Conservation (phyloP, 257 asterid genomes). For the Nicotiana knightiana region DNA sequence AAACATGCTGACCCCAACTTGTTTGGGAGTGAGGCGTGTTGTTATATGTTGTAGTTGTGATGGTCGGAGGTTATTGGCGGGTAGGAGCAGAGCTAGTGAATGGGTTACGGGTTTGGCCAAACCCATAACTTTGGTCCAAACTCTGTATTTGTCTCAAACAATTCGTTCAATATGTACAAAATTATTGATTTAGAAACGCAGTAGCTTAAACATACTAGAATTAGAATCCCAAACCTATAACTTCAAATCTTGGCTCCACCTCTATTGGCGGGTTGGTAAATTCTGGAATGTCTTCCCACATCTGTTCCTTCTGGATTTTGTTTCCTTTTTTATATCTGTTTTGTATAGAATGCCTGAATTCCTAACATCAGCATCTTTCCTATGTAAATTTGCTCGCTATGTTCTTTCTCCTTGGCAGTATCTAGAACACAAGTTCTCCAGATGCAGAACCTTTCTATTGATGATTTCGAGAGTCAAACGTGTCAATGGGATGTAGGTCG, state of each 20-base stretch:
- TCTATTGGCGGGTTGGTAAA: not conserved
- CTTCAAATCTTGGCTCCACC: too few relatives aligned
- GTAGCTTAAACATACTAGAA: too few relatives aligned
- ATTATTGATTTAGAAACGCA: too few relatives aligned
- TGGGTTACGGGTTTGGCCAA: too few relatives aligned
- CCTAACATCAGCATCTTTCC: not conserved
- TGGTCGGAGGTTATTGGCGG: not conserved
- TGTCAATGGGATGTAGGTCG: not conserved
- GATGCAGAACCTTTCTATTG: not conserved
- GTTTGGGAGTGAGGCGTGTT: too few relatives aligned
- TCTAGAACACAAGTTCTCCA: not conserved
- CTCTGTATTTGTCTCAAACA: too few relatives aligned
- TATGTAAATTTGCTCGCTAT: not conserved
- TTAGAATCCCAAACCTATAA: too few relatives aligned
- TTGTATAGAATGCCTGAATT: not conserved
- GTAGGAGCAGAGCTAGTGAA: not conserved
- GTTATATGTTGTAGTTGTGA: not conserved
- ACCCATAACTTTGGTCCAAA: too few relatives aligned
- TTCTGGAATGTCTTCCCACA: not conserved
- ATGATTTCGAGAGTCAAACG: not conserved
- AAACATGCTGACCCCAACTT: too few relatives aligned
- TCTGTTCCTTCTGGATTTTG: not conserved
- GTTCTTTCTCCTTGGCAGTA: not conserved
- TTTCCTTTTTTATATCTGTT: not conserved
- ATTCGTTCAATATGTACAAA: too few relatives aligned